Evolutionary conservation across 225 moss, liverwort and hornwort genomes (phyloP).

Genomic region (Asterella californica): DNA sequence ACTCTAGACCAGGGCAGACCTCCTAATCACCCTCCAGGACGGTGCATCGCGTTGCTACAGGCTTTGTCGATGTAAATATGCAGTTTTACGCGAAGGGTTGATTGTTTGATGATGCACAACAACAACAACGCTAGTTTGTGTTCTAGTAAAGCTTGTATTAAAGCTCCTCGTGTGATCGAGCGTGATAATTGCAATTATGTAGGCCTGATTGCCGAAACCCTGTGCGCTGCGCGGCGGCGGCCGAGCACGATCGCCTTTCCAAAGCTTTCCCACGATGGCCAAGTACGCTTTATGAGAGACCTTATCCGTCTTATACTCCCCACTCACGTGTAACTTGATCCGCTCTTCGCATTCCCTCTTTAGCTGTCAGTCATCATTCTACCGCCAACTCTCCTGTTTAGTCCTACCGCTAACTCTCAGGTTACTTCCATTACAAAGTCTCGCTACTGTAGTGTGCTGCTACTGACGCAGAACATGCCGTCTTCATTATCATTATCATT

Average conservation of each 20-base stretch:
- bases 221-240: background rate
- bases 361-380: too few relatives aligned
- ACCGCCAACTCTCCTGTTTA: too few relatives aligned
- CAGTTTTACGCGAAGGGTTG: background rate
- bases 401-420: too few relatives aligned
- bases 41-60: background rate
- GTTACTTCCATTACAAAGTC: too few relatives aligned
- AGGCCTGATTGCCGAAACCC: too few relatives aligned
- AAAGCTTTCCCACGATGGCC: background rate
- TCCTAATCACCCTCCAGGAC: background rate
- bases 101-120: constrained; percentile 3
- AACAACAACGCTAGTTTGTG: background rate
- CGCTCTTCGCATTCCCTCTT: background rate
- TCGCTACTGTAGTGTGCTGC: too few relatives aligned
- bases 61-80: constrained; percentile 6
- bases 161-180: background rate
- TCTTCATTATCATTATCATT: too few relatives aligned
- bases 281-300: background rate
- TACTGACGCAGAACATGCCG: too few relatives aligned
- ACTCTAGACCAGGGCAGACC: background rate
- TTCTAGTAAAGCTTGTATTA: background rate
- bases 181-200: background rate
- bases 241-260: background rate
- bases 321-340: background rate
- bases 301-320: background rate